These are phyloP conservation scores for Lentinula sp. DNA, from an alignment of 768 basidiomycete genomes.

Conservation along the genomic window DNA sequence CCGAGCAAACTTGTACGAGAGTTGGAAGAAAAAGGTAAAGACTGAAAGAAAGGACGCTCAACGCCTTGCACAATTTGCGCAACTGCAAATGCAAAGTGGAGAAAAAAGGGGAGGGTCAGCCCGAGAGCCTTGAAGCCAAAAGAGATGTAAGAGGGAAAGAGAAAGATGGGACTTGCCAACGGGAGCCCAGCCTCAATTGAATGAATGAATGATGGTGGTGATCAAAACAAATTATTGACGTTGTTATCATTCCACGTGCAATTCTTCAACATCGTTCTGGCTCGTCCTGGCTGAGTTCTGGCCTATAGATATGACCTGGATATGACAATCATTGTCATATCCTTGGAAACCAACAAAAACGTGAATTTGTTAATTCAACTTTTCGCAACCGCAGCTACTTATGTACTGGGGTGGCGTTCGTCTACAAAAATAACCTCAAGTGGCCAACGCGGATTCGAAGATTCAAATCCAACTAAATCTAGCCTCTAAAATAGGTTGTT, in stretches of 20 bases:
- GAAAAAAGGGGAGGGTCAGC: conserved; percentile 18
- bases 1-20: conserved; percentile 21
- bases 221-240: neutral
- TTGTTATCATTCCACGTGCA: neutral
- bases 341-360: neutral
- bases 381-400: neutral
- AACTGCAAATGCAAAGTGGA: conserved; percentile 28
- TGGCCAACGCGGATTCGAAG: too few relatives aligned
- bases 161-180: conserved; percentile 14
- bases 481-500: too few relatives aligned
- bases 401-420: neutral
- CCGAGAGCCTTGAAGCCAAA: conserved; percentile 15
- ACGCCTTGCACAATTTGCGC: conserved; percentile 53
- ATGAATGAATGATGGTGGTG: conserved; percentile 1
- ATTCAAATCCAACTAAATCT: too few relatives aligned
- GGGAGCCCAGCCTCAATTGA: neutral
- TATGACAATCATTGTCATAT: neutral
- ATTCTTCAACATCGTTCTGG: neutral
- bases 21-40: conserved; percentile 25
- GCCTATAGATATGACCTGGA: neutral
- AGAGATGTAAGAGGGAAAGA: conserved; percentile 22
- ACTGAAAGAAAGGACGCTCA: conserved; percentile 52
- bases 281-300: neutral
- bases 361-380: neutral
- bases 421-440: neutral